Evolutionary conservation across 768 basidiomycete genomes (phyloP).

Genomic region (Mycena haematopus): DNA sequence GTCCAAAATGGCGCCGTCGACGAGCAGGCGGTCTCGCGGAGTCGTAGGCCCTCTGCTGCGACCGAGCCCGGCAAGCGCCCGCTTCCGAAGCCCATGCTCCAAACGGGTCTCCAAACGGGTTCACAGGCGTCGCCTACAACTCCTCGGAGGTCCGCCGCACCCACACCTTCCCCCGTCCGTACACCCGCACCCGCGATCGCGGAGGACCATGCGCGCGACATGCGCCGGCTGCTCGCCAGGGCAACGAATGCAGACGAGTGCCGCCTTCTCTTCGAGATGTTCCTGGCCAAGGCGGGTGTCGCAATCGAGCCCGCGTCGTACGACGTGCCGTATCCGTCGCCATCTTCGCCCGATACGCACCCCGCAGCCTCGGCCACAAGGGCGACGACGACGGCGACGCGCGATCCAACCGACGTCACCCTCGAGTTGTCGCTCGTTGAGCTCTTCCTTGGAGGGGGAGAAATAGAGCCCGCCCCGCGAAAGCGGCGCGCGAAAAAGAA

Average conservation of each 20-base stretch:
- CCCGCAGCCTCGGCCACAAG: background rate
- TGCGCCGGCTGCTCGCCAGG: conserved; percentile 68
- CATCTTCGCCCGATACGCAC: conserved; percentile 42
- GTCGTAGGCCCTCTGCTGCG: conserved; percentile 7
- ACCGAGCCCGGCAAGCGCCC: conserved; percentile 13
- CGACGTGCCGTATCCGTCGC: conserved; percentile 41
- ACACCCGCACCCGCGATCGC: conserved; percentile 40
- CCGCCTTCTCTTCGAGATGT: conserved; percentile 83
- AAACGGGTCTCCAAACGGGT: conserved; percentile 21
- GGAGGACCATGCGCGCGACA: conserved; percentile 61
- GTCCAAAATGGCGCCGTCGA: background rate
- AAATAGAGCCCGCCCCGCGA: conserved; percentile 6
- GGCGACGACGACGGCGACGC: conserved; percentile 1
- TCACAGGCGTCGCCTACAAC: conserved; percentile 27
- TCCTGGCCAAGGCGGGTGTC: conserved; percentile 68
- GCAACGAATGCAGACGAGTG: conserved; percentile 86
- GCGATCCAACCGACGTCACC: conserved; percentile 18
- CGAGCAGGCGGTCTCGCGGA: conserved; percentile 14
- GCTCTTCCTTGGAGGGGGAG: conserved; percentile 44
- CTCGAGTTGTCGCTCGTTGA: conserved; percentile 61
- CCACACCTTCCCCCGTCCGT: conserved; percentile 11
- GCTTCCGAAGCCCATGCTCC: conserved; percentile 31
- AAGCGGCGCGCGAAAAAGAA: conserved; percentile 26
- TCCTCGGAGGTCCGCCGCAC: conserved; percentile 34
- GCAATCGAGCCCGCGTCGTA: conserved; percentile 39